Base-by-base conservation (phyloP, 2,329 filamentous ascomycete species). In the Exserohilum turcica region DNA sequence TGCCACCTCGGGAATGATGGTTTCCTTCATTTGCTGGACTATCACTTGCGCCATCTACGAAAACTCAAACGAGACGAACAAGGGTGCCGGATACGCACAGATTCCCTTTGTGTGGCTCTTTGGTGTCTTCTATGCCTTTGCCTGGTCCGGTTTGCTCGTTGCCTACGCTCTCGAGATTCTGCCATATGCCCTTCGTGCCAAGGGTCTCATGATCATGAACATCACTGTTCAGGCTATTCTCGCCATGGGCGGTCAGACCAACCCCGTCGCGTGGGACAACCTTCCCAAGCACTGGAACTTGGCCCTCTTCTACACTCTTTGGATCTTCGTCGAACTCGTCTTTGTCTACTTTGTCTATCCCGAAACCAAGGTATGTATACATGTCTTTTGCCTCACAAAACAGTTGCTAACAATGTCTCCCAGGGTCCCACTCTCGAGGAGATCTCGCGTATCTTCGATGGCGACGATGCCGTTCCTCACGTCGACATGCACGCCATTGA, bases 381-480 rank as follows among this genome's bases (percentile, higher is more conserved):
- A 2, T 7, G 3, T 15, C 27, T 27, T 7, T 49, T 4, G 16
- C 31, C 19, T 9, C 9, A 19, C 16, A 7, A 29, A 28, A 18
- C 33, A 4, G 16, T 21, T 43, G 9, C 38, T 44, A 21, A 48
- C 31, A 5, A 7, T n/a, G 15, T 24, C n/a, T 10, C 6, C n/a
- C 5, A 50, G 66, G 86, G 86, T 2, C 85, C 85, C 0, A 89
- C 86, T 1, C 83, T 90, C 0, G 87, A 89, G 69, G 85, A 88
- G 69, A 82, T 88, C 59, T 83, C 86, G 46, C 82, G 82, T 61
- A 87, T 89, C 68, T 89, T 90, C 63, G 86, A 90, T 59, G 87
- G 86, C 16, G 80, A 84, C 12, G 76, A 80, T 24, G 83, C 82
- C 15, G 70, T 72, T 51, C 66, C 66, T 6, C 59, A 67, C 12